Evolutionary conservation across 2,329 filamentous ascomycete species (phyloP).

Genomic region (Neofusicoccum ribis): DNA sequence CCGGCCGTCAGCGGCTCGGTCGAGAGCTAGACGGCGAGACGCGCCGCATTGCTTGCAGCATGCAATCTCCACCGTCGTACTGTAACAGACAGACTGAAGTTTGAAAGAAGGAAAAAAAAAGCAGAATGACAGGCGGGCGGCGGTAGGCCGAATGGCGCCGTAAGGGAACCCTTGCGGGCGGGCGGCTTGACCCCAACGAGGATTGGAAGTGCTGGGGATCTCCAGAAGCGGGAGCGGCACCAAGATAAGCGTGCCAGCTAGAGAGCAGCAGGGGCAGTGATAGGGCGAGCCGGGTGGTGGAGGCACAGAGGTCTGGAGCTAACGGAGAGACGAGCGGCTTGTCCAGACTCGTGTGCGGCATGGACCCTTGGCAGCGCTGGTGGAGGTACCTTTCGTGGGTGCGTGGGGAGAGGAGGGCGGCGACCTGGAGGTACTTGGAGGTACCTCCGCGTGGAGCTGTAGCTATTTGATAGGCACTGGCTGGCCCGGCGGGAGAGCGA

Average conservation of each 20-base stretch:
- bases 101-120: not conserved
- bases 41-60: not conserved
- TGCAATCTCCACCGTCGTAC: not conserved
- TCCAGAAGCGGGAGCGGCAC: not conserved
- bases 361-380: not conserved
- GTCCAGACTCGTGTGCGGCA: constrained; percentile 1
- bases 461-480: too few species aligned
- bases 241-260: constrained; percentile 1
- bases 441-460: not conserved
- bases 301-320: not conserved
- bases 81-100: not conserved
- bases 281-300: not conserved
- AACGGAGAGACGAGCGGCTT: not conserved
- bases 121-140: too few species aligned
- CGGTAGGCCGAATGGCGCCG: not conserved
- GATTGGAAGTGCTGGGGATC: not conserved
- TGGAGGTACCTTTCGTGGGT: not conserved
- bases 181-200: constrained; percentile 3
- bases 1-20: constrained; percentile 11
- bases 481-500: not conserved
- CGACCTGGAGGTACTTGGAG: constrained; percentile 5
- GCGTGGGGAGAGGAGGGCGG: not conserved
- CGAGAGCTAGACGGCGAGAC: not conserved
- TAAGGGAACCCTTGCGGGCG: not conserved
- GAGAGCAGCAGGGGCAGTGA: not conserved